Conservation (phyloP, 768 basidiomycete genomes). For the Suillus placidus region DNA sequence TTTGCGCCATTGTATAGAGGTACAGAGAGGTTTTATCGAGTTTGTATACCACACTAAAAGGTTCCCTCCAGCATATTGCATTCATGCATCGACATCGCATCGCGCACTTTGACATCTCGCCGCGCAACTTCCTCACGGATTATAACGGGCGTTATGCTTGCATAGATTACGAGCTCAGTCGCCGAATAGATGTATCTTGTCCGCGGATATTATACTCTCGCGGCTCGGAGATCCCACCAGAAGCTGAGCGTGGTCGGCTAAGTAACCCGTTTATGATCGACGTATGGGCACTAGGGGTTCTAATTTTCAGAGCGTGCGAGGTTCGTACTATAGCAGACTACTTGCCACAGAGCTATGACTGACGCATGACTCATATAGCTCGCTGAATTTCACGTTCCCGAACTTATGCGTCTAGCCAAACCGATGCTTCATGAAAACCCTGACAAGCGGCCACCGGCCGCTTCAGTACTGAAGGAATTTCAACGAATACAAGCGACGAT, state of each 20-base stretch:
- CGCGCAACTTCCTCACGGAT: constrained; percentile 70
- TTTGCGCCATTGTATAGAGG: constrained; percentile 72
- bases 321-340: constrained; percentile 39
- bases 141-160: constrained; percentile 65
- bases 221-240: constrained; percentile 72
- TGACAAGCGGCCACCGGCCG: constrained; percentile 53
- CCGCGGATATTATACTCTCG: constrained; percentile 47
- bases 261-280: constrained; percentile 71
- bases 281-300: constrained; percentile 69
- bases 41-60: constrained; percentile 8
- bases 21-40: constrained; percentile 24
- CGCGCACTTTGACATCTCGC: constrained; percentile 73
- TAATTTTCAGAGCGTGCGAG: constrained; percentile 67
- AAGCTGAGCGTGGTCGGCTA: constrained; percentile 54
- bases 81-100: constrained; percentile 72
- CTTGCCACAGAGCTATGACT: constrained; percentile 10
- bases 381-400: constrained; percentile 58
- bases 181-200: constrained; percentile 45
- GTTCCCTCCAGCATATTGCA: constrained; percentile 52
- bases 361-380: constrained; percentile 35
- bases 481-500: constrained; percentile 50
- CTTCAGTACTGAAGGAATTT: constrained; percentile 52
- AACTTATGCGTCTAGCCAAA: constrained; percentile 55
- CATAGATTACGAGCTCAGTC: constrained; percentile 75
- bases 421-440: constrained; percentile 63